Evolutionary conservation across 1,139 yeast genomes (phyloP).

Genomic region (Yamadazyma oceani): DNA sequence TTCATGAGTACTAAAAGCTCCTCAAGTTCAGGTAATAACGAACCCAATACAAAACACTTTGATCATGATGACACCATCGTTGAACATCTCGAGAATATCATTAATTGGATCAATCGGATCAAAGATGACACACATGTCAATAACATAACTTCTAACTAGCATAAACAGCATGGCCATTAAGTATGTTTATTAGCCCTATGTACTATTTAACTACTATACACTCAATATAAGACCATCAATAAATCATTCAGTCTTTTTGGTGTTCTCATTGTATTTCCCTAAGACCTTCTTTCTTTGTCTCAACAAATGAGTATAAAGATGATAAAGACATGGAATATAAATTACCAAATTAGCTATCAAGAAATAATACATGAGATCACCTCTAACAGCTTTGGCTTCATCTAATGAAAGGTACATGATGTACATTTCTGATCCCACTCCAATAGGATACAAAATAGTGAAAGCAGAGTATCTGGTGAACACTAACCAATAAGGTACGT

Average conservation of each 20-base stretch:
- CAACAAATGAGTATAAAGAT: constrained; percentile 85
- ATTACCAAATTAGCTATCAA: constrained; percentile 59
- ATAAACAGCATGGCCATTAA: no score
- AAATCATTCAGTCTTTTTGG: constrained; percentile 1
- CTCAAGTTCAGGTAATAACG: constrained; percentile 15
- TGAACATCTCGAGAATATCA: constrained; percentile 30
- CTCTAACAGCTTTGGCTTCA: constrained; percentile 55
- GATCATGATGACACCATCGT: constrained; percentile 35
- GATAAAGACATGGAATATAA: constrained; percentile 85
- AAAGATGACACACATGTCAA: constrained; percentile 1
- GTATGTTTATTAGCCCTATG: no score
- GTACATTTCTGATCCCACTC: constrained; percentile 80
- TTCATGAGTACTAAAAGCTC: constrained; percentile 7
- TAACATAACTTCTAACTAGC: no score
- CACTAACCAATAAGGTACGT: constrained; percentile 62
- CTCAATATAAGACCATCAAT: no score
- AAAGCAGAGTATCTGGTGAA: constrained; percentile 84
- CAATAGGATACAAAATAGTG: constrained; percentile 81
- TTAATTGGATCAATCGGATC: constrained; percentile 30
- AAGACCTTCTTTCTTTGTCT: constrained; percentile 76
- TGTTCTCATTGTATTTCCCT: constrained; percentile 29
- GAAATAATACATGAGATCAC: constrained; percentile 53
- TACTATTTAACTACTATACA: no score
- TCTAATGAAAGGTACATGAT: constrained; percentile 69
- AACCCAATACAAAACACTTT: constrained; percentile 23